Evolutionary conservation across 345 rosid genomes (phyloP).

Genomic region (Euphorbia peplus): DNA sequence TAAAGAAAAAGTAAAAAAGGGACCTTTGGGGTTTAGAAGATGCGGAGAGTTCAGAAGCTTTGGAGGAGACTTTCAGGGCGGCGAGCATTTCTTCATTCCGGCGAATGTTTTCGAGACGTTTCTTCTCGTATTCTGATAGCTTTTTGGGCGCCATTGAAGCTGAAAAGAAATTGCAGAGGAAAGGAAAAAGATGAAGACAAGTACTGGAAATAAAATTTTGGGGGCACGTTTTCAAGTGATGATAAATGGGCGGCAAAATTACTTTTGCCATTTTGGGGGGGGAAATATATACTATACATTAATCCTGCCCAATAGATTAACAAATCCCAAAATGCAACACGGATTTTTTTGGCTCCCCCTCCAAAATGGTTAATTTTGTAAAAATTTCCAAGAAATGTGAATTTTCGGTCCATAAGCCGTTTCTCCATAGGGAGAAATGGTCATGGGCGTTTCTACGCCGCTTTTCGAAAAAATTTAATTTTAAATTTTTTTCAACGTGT

Average conservation of each 20-base stretch:
- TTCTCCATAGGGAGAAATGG: no score
- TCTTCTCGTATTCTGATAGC: constrained; percentile 74
- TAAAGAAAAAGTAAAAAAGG: neutral
- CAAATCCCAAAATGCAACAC: no score
- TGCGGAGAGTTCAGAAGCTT: constrained; percentile 51
- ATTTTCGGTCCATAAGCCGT: no score
- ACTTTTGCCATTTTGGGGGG: constrained; percentile 22
- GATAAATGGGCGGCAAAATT: constrained; percentile 14
- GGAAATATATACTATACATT: constrained; percentile 5
- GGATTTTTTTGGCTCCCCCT: no score
- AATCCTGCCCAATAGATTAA: no score
- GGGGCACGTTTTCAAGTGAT: neutral
- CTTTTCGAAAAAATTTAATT: no score
- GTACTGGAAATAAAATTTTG: neutral
- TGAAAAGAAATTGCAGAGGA: neutral
- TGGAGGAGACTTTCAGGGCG: constrained; percentile 59
- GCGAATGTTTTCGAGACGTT: constrained; percentile 69
- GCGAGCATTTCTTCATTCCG: constrained; percentile 76
- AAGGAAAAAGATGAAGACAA: neutral
- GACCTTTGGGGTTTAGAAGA: constrained; percentile 53
- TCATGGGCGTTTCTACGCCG: no score
- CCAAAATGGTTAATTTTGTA: no score
- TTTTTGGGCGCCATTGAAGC: constrained; percentile 51
- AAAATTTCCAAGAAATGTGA: no score
- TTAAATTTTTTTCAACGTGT: no score